Base-by-base conservation (phyloP, 306 rosid species). In the Begonia peltatifolia region DNA sequence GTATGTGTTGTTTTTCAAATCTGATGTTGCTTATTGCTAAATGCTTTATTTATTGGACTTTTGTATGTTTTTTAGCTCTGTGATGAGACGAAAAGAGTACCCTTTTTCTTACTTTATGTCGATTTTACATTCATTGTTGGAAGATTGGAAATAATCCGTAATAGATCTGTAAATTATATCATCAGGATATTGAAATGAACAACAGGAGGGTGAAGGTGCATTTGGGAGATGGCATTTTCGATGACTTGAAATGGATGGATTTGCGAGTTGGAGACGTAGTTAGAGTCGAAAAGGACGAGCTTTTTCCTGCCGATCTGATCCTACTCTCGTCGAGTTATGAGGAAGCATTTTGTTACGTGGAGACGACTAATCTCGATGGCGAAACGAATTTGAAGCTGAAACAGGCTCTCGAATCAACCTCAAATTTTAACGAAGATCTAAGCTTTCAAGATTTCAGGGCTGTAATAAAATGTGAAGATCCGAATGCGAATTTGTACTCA, bases 231-330 rank as follows among this genome's bases (percentile, higher is more conserved):
- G 94, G 84, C 7, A 61, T 12, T 59, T 92, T 86, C 59, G 78
- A 69, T 8, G 3, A 36, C 47, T 61, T 78, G n/a, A 86, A 81
- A 70, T 92, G 99, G 99, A 86, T 62, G 80, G 86, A 86, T 61
- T 78, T 92, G 72, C 81, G 54, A 68, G 94, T 83, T 68, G 99
- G 99, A 46, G 94, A 92, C 49, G 48, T 92, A 42, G 94, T 92
- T 58, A 92, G 72, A 64, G 99, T 92, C 57, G 84, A 83, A 61
- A 92, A 86, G 48, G 99, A 92, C 67, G 79, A 83, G 49, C 81
- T 79, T 69, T 92, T 92, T 54, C 99, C 99, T 30, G 96, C 99
- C 61, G 99, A 92, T 86, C 94, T 92, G 61, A 79, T 92, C 62
- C 53, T 82, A 50, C 96, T 86, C 59, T 68, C 96, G 9, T 92